Percentiles rank a stretch among this genome's conserved stretches.
Evolutionary conservation across 169 alveolate species (phyloP).

Genomic region (Plasmodium knowlesi): DNA sequence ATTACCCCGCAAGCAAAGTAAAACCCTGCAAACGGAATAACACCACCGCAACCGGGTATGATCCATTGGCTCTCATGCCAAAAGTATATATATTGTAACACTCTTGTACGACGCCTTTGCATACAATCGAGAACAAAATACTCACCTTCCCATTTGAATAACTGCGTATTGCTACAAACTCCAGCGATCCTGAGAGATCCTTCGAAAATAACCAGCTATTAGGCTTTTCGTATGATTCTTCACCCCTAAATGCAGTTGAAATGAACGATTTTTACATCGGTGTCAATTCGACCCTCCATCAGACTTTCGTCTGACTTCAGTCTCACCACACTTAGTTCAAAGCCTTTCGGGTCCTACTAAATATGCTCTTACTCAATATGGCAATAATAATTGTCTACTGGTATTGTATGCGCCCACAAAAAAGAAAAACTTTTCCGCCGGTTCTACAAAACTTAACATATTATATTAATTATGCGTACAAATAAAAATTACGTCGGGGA

Average conservation of each 20-base stretch:
- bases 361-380: slow-evolving; percentile 90
- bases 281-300: slow-evolving; percentile 93
- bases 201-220: slow-evolving; percentile 95
- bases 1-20: background rate
- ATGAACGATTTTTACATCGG: slow-evolving; percentile 94
- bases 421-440: background rate
- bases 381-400: slow-evolving; percentile 15
- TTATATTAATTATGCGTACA: slow-evolving; percentile 27
- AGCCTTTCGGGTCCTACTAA: slow-evolving; percentile 94
- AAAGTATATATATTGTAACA: background rate
- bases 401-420: background rate
- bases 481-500: slow-evolving; percentile 55
- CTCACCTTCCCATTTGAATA: slow-evolving; percentile 71
- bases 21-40: background rate
- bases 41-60: background rate
- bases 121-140: background rate
- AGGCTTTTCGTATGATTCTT: slow-evolving; percentile 94
- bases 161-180: slow-evolving; percentile 82
- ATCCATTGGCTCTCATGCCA: background rate
- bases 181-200: slow-evolving; percentile 95
- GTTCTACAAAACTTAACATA: background rate
- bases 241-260: slow-evolving; percentile 94
- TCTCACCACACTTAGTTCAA: slow-evolving; percentile 94
- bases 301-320: slow-evolving; percentile 92
- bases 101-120: background rate